Percentiles rank a stretch among this genome's conserved stretches.
Conservation (phyloP, 139 green algal species). For the Eudorina sp. region DNA sequence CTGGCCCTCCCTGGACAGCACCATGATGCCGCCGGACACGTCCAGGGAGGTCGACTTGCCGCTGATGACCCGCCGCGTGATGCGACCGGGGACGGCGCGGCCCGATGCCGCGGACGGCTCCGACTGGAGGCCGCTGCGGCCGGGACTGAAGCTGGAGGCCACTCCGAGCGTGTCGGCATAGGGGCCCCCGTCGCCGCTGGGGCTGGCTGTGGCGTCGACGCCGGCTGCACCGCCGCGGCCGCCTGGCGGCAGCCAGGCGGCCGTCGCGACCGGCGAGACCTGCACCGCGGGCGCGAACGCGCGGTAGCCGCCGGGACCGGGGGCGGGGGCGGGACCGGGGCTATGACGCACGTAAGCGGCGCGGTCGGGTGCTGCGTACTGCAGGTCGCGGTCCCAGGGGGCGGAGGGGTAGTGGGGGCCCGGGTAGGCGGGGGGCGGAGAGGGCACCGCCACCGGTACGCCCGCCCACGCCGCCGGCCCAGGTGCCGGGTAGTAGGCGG, state of each 20-base stretch:
- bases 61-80: not conserved
- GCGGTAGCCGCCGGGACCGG: not conserved
- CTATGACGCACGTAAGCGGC: constrained; percentile 25
- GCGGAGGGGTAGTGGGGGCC: not conserved
- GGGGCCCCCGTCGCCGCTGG: not conserved
- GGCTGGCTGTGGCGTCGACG: not conserved
- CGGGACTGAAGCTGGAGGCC: not conserved
- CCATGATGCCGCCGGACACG: not conserved
- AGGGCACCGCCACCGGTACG: not conserved
- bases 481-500: not conserved
- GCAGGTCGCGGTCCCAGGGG: not conserved
- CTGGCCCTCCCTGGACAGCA: not conserved
- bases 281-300: not conserved
- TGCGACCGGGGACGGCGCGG: not conserved
- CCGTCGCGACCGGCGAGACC: not conserved
- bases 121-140: not conserved
- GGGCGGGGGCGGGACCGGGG: no score
- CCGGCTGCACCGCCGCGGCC: not conserved
- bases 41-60: not conserved
- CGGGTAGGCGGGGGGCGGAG: not conserved
- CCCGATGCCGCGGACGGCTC: not conserved
- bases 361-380: not conserved
- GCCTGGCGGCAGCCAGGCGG: not conserved
- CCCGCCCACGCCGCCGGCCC: constrained; percentile 22
- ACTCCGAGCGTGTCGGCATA: no score